Evolutionary conservation across 2,329 filamentous ascomycete species (phyloP), one percentile per base, ranked within the genome.

Genomic region (Nigrospora sphaerica): DNA sequence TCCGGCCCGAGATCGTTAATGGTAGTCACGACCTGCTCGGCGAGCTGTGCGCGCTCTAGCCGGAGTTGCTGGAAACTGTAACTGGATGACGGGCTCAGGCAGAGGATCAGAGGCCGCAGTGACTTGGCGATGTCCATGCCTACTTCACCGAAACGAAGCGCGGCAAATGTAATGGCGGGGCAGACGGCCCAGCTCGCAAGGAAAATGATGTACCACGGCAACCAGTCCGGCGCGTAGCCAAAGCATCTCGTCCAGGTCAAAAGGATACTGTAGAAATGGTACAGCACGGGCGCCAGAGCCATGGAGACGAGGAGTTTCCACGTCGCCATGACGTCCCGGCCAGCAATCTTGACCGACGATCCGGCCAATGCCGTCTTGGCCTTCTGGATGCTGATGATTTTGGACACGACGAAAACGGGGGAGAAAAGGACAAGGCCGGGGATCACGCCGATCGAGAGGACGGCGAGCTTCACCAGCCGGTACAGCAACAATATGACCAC

Each of bases 81-180:
- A 63, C 83, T 85, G 2, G 88, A 92, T 5, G 83, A 82, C 2
- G 93, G 93, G 57, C 86, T 86, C 58, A 97, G 77, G 53, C 88
- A 93, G 32, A 96, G 75, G 39, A 95, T 73, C 11, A 98, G 78
- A 6, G 93, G 93, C 11, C 89, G 81, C 14, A 98, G 77, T 0
- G 92, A 97, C 68, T 97, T 98, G 70, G 93, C 73, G 46, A 98
- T 96, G 62, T 98, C 93, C 90, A 98, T 96, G 44, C 92, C 93
- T n/a, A 95, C 85, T 69, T 98, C 93, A 40, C 93, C 93, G 54
- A 97, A 95, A 12, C 93, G 85, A 44, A 98, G 81, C 7, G 93
- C 89, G 5, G 90, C 91, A 64, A 95, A 96, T 0, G 91, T 96
- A 57, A 96, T 86, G 19, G 83, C 78, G 6, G 91, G 86, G 73